Evolutionary conservation across 371 early-diverging fungal genomes (phyloP).

Genomic region (Dichotomocladium elegans): DNA sequence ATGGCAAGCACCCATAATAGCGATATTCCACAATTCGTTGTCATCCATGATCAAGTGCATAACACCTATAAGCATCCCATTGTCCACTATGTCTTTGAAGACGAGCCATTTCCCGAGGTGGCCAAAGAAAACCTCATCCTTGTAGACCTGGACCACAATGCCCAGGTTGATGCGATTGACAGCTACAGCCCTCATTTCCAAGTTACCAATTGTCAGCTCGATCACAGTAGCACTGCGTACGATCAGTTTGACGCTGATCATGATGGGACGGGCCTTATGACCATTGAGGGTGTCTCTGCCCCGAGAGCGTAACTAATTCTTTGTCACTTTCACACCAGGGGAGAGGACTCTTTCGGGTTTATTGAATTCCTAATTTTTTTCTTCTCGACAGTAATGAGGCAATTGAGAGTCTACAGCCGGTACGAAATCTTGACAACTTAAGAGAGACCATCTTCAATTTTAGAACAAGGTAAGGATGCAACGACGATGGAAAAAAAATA

Average conservation of each 20-base stretch:
- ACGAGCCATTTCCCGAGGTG: conserved; percentile 45
- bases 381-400: conserved; percentile 20
- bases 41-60: conserved; percentile 45
- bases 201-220: conserved; percentile 42
- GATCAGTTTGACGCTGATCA: conserved; percentile 33
- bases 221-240: conserved; percentile 27
- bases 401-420: conserved; percentile 27
- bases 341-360: too few species aligned
- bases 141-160: conserved; percentile 40
- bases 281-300: conserved; percentile 41
- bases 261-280: conserved; percentile 17
- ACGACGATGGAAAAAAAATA: conserved; percentile 1
- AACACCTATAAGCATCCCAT: conserved; percentile 49
- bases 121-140: conserved; percentile 47
- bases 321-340: too few species aligned
- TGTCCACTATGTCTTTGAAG: conserved; percentile 55
- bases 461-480: conserved; percentile 19
- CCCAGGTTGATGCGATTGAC: conserved; percentile 25
- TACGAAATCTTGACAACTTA: conserved; percentile 23
- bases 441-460: conserved; percentile 30
- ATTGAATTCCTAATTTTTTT: not conserved
- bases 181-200: conserved; percentile 53
- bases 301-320: conserved; percentile 22
- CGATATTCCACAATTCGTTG: conserved; percentile 49
- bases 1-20: too few species aligned